phyloP scores from a whole-genome alignment of 1,284 basidiomycete species.

The Rhodotorula sp. region DNA sequence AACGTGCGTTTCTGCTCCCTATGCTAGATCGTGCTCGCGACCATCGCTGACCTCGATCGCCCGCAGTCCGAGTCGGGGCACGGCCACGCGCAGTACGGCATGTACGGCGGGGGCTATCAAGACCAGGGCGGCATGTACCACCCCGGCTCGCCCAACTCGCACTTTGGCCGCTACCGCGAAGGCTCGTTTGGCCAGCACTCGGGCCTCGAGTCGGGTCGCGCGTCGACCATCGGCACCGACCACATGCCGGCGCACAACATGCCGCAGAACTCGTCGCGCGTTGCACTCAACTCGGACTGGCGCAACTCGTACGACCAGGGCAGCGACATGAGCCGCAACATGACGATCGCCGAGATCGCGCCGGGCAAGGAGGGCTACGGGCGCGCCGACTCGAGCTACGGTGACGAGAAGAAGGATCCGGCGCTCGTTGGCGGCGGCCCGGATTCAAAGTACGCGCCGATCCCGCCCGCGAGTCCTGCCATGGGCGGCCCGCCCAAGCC shows the following conservation, averaged over 20 bases:
- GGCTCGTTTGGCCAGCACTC: slow-evolving; percentile 45
- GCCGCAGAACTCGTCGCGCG: slow-evolving; percentile 48
- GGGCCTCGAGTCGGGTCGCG: slow-evolving; percentile 47
- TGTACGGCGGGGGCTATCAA: slow-evolving; percentile 20
- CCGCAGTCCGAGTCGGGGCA: slow-evolving; percentile 41
- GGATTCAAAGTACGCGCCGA: slow-evolving; percentile 35
- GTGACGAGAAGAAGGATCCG: slow-evolving; percentile 42
- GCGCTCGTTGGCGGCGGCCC: slow-evolving; percentile 22
- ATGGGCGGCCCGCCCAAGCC: slow-evolving; percentile 40
- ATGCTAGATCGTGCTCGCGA: not conserved
- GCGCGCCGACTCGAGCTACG: slow-evolving; percentile 36
- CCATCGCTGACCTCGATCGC: not conserved
- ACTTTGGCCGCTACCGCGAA: slow-evolving; percentile 46
- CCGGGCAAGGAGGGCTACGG: slow-evolving; percentile 45
- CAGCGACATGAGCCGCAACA: slow-evolving; percentile 39
- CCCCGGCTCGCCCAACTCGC: slow-evolving; percentile 31
- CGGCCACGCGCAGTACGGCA: slow-evolving; percentile 26
- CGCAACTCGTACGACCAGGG: slow-evolving; percentile 47
- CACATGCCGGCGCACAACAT: slow-evolving; percentile 39
- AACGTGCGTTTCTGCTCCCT: slow-evolving; percentile 19
- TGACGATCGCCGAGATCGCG: slow-evolving; percentile 41
- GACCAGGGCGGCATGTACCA: slow-evolving; percentile 29
- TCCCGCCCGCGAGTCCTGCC: slow-evolving; percentile 46
- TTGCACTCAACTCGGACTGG: slow-evolving; percentile 49
- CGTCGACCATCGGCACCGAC: slow-evolving; percentile 49